Evolutionary conservation across 2,329 filamentous ascomycete species (phyloP).

Genomic region (Verticillium albo-atrum): DNA sequence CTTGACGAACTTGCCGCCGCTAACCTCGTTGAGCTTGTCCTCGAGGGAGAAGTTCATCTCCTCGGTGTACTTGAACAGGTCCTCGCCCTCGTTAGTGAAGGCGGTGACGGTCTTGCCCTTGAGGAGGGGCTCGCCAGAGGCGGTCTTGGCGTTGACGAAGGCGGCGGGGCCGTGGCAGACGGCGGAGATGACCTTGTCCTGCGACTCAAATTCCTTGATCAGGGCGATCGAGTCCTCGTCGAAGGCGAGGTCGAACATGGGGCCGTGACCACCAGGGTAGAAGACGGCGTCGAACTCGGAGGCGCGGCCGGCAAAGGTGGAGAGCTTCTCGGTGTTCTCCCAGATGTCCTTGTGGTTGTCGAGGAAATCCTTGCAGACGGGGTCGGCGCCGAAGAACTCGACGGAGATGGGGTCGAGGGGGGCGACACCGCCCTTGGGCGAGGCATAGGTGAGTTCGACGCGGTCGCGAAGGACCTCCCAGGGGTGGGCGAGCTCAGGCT

Average conservation of each 20-base stretch:
- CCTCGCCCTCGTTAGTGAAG: conserved; percentile 56
- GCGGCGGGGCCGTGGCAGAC: conserved; percentile 68
- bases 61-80: conserved; percentile 39
- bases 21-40: conserved; percentile 42
- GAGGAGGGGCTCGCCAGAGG: conserved; percentile 48
- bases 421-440: conserved; percentile 56
- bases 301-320: conserved; percentile 49
- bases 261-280: conserved; percentile 55
- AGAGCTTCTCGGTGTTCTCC: conserved; percentile 57
- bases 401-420: conserved; percentile 58
- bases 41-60: conserved; percentile 58
- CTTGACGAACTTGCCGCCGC: conserved; percentile 53
- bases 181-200: conserved; percentile 58
- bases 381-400: conserved; percentile 49
- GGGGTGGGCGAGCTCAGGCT: conserved; percentile 63
- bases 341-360: conserved; percentile 54
- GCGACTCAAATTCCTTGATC: conserved; percentile 56
- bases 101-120: conserved; percentile 54
- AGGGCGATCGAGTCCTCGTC: conserved; percentile 54
- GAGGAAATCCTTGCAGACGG: conserved; percentile 48
- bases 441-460: conserved; percentile 52
- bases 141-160: conserved; percentile 51
- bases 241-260: conserved; percentile 63
- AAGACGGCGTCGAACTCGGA: conserved; percentile 60
- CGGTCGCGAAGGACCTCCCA: conserved; percentile 49